Conservation (phyloP, 148 eudicot genomes). For the Pharnaceum exiguum region DNA sequence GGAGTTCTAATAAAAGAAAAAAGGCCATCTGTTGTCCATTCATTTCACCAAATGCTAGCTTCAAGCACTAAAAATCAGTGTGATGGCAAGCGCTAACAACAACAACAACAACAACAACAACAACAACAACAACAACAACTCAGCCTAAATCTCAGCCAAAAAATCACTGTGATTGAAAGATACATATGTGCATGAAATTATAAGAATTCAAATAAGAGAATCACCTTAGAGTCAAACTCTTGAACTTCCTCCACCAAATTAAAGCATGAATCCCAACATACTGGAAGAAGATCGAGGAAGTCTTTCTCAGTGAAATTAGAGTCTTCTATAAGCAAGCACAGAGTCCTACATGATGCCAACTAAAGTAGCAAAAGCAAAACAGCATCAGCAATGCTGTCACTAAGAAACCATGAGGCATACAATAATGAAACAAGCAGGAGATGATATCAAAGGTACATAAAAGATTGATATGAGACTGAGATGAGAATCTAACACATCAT, state of each 20-base stretch:
- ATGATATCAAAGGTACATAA: background rate
- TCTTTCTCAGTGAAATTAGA: conserved; percentile 83
- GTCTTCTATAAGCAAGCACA: conserved; percentile 88
- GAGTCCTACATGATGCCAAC: conserved; percentile 86
- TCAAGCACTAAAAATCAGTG: no score
- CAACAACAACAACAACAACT: background rate
- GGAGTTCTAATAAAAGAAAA: no score
- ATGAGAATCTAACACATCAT: conserved; percentile 1
- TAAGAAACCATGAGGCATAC: background rate
- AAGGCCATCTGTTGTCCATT: no score
- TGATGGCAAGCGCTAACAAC: no score
- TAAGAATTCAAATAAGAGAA: no score
- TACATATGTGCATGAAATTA: background rate
- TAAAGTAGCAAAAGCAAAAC: conserved; percentile 29
- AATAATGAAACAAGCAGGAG: background rate
- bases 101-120: no score
- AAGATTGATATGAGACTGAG: background rate
- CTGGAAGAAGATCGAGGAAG: conserved; percentile 78
- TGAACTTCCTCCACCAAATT: conserved; percentile 82
- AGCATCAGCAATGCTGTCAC: conserved; percentile 1
- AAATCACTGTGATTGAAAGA: no score
- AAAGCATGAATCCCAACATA: conserved; percentile 89
- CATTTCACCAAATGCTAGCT: no score
- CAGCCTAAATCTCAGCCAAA: background rate
- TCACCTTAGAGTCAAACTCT: conserved; percentile 97